Base-by-base conservation (phyloP, 495 filamentous ascomycete genomes). In the Oleoguttula mirabilis region DNA sequence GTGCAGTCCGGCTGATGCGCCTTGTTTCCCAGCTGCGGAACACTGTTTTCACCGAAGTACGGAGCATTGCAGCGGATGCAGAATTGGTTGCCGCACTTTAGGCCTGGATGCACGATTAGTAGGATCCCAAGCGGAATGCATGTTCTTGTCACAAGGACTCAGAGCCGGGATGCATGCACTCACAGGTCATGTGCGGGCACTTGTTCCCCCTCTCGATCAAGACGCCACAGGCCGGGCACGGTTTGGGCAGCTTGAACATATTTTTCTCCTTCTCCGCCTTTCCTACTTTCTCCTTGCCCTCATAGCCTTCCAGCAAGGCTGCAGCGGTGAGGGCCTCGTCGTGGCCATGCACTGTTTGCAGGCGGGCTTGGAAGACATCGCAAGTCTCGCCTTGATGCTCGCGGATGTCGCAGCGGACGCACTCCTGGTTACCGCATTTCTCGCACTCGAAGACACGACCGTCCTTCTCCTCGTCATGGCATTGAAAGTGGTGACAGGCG, bases 341-440 rank as follows among this genome's bases (percentile, higher is more conserved):
- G n/a, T 7, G 7, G 25, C 7, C 25, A n/a, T 28, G 25, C 7
- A n/a, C 25, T 7, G 25, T n/a, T n/a, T 28, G 7, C 7, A 28
- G 7, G 20, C 41, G 41, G 11, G 10, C 11, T 20, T 35, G 41
- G 33, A 40, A 45, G 2, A 1, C 34, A 5, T 16, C 16, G 34
- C 42, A 45, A 21, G 10, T 38, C 25, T 45, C 42, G 4, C 42
- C 42, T 6, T 14, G 5, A 23, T 45, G 42, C 33, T 45, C 42
- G 7, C 25, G 32, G 11, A 17, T 8, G 16, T 30, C 32, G 25
- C 42, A 45, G 8, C 4, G 7, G n/a, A 38, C 19, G 24, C 42
- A 45, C 5, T 15, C 16, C 3, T 10, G n/a, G 21, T 40, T 14
- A 10, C 31, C 31, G 42, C 42, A 45, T 14, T 10, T n/a, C 15